A percentile compares a stretch with the other conserved stretches of the same genome.
phyloP scores from a whole-genome alignment of 257 asterid genomes.

The Thymus mandschuricus region DNA sequence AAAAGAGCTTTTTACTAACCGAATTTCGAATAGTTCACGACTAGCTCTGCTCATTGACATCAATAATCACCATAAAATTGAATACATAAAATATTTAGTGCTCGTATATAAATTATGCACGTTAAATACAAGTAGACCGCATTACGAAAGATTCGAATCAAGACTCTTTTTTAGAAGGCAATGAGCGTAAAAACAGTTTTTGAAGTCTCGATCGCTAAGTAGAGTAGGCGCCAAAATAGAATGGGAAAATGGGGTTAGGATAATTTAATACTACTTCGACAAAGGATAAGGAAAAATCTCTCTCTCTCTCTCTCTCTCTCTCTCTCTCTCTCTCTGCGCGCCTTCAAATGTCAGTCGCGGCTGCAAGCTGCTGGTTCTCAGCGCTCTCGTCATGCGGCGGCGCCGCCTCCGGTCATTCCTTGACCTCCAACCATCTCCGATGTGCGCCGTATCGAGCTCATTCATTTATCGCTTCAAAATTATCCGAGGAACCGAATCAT shows the following conservation, averaged over 20 bases:
- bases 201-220: background rate
- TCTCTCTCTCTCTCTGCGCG: background rate
- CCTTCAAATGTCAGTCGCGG: constrained; percentile 43
- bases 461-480: constrained; percentile 32
- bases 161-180: too few species aligned
- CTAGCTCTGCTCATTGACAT: too few species aligned
- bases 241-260: background rate
- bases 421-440: constrained; percentile 27
- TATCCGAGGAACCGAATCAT: constrained; percentile 30
- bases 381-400: constrained; percentile 15
- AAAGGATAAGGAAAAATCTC: background rate
- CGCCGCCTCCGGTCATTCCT: constrained; percentile 31
- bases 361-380: constrained; percentile 50
- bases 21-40: too few species aligned
- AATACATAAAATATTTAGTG: too few species aligned
- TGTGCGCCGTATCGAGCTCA: constrained; percentile 23
- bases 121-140: too few species aligned
- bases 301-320: background rate
- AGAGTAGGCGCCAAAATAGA: constrained; percentile 12
- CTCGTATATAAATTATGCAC: too few species aligned
- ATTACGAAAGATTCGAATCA: too few species aligned
- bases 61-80: too few species aligned
- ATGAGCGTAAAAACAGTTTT: background rate
- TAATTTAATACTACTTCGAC: constrained; percentile 1
- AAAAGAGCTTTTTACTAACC: too few species aligned